Conservation (phyloP, 2,329 filamentous ascomycete species). For the Pseudocercospora fijiensis region DNA sequence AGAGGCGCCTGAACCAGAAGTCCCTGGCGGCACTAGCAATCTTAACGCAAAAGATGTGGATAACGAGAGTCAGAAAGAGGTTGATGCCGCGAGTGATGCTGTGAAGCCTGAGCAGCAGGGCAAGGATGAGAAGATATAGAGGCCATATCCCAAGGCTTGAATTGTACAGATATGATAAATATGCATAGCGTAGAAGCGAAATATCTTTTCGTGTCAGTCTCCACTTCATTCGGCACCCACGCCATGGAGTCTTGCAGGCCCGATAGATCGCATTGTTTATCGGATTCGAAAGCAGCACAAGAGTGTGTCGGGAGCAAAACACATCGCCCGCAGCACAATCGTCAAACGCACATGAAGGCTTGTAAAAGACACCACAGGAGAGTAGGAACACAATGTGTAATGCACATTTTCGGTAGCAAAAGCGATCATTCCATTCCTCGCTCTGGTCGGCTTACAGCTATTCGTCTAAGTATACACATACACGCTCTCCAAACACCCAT, state of each 20-base stretch:
- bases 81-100: no score
- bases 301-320: neutral
- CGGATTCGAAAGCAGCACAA: neutral
- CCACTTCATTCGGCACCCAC: no score
- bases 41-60: neutral
- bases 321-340: neutral
- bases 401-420: neutral
- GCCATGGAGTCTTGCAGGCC: no score
- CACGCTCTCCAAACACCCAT: neutral
- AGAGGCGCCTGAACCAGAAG: constrained; percentile 8
- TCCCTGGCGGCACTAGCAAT: neutral
- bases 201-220: no score
- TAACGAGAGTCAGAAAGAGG: neutral
- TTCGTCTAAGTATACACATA: neutral
- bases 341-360: no score
- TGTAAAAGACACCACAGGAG: neutral
- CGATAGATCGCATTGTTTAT: no score
- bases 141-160: neutral
- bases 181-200: neutral
- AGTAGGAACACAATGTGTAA: neutral
- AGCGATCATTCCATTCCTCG: neutral
- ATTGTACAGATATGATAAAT: neutral
- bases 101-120: no score
- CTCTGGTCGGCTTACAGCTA: neutral
- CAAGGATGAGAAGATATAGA: neutral